Evolutionary conservation across 73 alveolate species (phyloP).

Genomic region (Uronychia setigera): DNA sequence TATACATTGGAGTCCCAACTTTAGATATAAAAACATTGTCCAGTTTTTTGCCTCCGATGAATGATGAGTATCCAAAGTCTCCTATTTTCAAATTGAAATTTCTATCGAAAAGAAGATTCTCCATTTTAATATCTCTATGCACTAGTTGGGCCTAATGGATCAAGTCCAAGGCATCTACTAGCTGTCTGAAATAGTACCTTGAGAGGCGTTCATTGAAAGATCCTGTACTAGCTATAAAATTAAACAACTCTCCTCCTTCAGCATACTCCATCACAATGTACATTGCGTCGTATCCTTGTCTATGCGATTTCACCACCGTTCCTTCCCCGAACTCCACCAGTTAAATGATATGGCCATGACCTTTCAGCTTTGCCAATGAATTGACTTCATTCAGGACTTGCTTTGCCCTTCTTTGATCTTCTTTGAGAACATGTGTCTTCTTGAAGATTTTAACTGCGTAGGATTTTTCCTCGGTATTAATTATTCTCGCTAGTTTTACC

Average conservation of each 20-base stretch:
- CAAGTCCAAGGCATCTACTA: conserved; percentile 68
- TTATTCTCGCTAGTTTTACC: not conserved
- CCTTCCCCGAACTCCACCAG: not conserved
- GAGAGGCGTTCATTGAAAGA: conserved; percentile 60
- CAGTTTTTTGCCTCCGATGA: conserved; percentile 21
- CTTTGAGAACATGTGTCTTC: not conserved
- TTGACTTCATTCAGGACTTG: not conserved
- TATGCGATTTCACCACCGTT: not conserved
- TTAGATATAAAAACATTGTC: conserved; percentile 22
- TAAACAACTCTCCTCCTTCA: conserved; percentile 76
- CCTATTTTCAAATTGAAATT: conserved; percentile 89
- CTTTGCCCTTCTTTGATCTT: not conserved
- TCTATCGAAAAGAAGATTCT: conserved; percentile 86
- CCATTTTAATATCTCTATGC: conserved; percentile 93
- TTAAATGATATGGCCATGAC: not conserved
- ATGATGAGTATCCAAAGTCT: conserved; percentile 92
- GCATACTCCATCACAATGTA: conserved; percentile 68
- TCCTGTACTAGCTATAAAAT: conserved; percentile 63
- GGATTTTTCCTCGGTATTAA: not conserved
- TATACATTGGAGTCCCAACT: conserved; percentile 72
- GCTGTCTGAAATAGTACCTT: conserved; percentile 66
- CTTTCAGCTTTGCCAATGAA: not conserved
- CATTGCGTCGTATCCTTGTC: conserved; percentile 16
- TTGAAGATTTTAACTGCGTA: not conserved
- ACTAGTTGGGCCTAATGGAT: conserved; percentile 58